phyloP scores from a whole-genome alignment of 2,329 filamentous ascomycete genomes.

The Aspergillus sp. region DNA sequence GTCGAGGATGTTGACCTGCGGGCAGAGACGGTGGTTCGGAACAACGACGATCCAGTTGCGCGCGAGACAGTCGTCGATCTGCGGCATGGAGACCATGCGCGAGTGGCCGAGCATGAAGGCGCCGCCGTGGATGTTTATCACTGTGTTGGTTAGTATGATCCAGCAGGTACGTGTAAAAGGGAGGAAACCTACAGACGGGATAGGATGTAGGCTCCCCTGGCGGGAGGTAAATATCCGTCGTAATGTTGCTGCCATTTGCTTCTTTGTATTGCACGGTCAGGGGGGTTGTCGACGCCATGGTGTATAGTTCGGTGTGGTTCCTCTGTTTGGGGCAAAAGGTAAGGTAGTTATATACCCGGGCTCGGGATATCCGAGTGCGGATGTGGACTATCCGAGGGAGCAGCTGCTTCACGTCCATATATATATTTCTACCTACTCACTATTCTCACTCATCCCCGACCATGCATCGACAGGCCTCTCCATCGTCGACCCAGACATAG shows the following conservation, averaged over 20 bases:
- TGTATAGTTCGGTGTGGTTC: neutral
- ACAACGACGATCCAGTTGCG: slow-evolving; percentile 40
- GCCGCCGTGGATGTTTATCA: slow-evolving; percentile 46
- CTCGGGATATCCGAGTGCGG: slow-evolving; percentile 5
- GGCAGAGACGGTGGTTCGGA: slow-evolving; percentile 40
- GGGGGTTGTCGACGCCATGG: slow-evolving; percentile 13
- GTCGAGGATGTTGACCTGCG: slow-evolving; percentile 44
- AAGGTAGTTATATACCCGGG: neutral
- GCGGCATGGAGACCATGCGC: slow-evolving; percentile 38
- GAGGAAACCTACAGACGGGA: slow-evolving; percentile 20
- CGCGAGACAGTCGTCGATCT: slow-evolving; percentile 37
- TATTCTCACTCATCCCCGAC: neutral
- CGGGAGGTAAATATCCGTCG: slow-evolving; percentile 27
- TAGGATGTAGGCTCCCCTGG: slow-evolving; percentile 6
- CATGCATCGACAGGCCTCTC: neutral
- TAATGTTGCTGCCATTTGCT: slow-evolving; percentile 20
- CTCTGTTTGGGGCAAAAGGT: neutral
- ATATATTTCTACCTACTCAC: neutral
- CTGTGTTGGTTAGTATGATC: slow-evolving; percentile 9
- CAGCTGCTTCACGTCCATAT: neutral
- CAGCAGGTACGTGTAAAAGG: neutral
- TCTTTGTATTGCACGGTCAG: slow-evolving; percentile 23
- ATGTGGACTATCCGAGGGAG: neutral
- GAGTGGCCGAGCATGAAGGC: slow-evolving; percentile 44
- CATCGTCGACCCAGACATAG: neutral